Evolutionary conservation across 2,329 filamentous ascomycete genomes (phyloP).

Genomic region (Tolypocladium paradoxum): DNA sequence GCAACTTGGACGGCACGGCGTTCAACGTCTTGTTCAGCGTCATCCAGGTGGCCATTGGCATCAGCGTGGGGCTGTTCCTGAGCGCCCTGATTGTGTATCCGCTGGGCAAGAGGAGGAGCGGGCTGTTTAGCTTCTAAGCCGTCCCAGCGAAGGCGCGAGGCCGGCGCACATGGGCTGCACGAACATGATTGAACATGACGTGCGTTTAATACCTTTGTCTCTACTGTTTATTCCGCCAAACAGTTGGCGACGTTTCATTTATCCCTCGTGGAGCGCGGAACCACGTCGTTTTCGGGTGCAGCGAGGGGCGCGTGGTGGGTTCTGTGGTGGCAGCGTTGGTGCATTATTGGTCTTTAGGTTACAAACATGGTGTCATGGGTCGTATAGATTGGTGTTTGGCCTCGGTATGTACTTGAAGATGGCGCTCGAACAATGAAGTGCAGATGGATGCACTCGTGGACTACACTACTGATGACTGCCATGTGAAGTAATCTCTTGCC

Average conservation of each 20-base stretch:
- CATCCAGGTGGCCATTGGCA: conserved; percentile 50
- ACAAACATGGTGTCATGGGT: not conserved
- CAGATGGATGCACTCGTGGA: not conserved
- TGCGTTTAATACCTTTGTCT: not conserved
- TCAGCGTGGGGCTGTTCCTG: conserved; percentile 49
- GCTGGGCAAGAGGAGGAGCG: conserved; percentile 46
- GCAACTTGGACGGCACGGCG: conserved; percentile 30
- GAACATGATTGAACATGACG: not conserved
- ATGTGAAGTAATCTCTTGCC: too few species aligned
- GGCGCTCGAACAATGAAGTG: not conserved
- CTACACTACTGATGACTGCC: not conserved
- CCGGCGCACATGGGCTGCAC: not conserved
- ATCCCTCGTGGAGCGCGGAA: not conserved
- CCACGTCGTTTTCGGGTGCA: not conserved
- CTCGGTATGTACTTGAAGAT: not conserved
- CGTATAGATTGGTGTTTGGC: not conserved
- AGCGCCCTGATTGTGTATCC: conserved; percentile 46
- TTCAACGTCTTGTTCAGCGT: conserved; percentile 47
- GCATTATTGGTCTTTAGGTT: not conserved
- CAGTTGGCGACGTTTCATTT: not conserved
- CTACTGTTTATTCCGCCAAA: not conserved
- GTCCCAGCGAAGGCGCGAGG: not conserved
- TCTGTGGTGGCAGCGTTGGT: not conserved
- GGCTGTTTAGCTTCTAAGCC: conserved; percentile 40
- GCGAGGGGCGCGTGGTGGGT: not conserved